phyloP scores from a whole-genome alignment of 2,329 filamentous ascomycete species.

The Aspergillus felis region DNA sequence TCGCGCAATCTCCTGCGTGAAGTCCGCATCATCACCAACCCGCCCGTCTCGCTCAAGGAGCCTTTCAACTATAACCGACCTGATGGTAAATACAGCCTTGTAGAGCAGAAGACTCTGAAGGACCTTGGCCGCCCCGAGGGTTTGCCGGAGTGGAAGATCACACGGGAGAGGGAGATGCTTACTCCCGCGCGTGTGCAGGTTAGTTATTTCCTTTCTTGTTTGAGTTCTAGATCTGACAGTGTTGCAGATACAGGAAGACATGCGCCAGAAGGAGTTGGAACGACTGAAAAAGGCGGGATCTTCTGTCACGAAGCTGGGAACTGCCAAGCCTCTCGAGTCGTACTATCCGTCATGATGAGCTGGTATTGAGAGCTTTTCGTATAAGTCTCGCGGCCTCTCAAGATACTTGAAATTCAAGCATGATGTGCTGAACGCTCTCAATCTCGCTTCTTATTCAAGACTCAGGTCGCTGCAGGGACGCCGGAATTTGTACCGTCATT shows the following conservation, averaged over 20 bases:
- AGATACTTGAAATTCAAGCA: background rate
- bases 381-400: background rate
- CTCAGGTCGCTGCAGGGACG: background rate
- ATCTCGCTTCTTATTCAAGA: background rate
- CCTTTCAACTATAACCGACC: conserved; percentile 50
- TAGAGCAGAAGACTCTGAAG: conserved; percentile 51
- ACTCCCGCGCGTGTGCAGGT: conserved; percentile 7
- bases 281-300: background rate
- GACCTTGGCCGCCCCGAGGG: conserved; percentile 44
- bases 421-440: background rate
- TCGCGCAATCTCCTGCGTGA: conserved; percentile 48
- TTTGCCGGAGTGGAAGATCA: conserved; percentile 48
- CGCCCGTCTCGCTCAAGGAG: conserved; percentile 48
- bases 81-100: conserved; percentile 46
- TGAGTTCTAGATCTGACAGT: background rate
- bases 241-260: background rate
- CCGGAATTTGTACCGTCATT: background rate
- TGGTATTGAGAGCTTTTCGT: background rate
- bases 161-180: conserved; percentile 36
- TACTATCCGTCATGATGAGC: background rate
- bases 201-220: background rate
- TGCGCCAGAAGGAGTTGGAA: background rate
- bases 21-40: conserved; percentile 53
- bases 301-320: background rate
- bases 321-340: background rate